A percentile compares a stretch with the other conserved stretches of the same genome.
Evolutionary conservation across 176 grass and related monocot genomes (phyloP).

Genomic region (Aegilops longissima): DNA sequence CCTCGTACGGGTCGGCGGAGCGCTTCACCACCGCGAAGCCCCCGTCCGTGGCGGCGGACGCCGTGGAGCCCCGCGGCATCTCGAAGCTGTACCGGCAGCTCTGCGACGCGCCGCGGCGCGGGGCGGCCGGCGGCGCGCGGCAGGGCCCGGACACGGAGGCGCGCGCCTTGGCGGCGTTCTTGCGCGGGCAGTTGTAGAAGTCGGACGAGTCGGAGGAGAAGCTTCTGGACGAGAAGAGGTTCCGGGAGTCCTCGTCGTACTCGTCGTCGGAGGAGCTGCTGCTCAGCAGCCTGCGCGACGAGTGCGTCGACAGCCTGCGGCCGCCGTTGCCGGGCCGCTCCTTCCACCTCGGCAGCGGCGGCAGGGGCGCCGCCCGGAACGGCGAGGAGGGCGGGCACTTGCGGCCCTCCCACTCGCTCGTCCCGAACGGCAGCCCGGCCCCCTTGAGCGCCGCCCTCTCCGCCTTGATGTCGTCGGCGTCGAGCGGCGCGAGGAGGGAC

Average conservation of each 20-base stretch:
- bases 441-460: too few species aligned
- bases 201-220: slow-evolving; percentile 83
- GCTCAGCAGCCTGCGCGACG: slow-evolving; percentile 37
- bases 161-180: slow-evolving; percentile 4
- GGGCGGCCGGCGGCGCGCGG: background rate
- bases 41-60: slow-evolving; percentile 29
- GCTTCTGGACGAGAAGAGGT: slow-evolving; percentile 72
- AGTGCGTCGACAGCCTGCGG: slow-evolving; percentile 30
- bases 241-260: slow-evolving; percentile 51
- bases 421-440: slow-evolving; percentile 14
- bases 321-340: background rate
- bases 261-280: slow-evolving; percentile 52
- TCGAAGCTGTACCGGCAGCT: slow-evolving; percentile 56
- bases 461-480: background rate
- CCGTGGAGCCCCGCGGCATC: slow-evolving; percentile 17
- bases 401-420: slow-evolving; percentile 54
- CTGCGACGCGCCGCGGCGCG: slow-evolving; percentile 29
- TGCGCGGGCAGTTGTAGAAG: slow-evolving; percentile 58
- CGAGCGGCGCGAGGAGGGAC: slow-evolving; percentile 27
- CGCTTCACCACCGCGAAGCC: slow-evolving; percentile 81
- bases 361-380: slow-evolving; percentile 11
- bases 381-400: slow-evolving; percentile 71
- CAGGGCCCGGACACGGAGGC: slow-evolving; percentile 50
- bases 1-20: slow-evolving; percentile 68
- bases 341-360: slow-evolving; percentile 25